A percentile compares a stretch with the other conserved stretches of the same genome.
phyloP scores from a whole-genome alignment of 805 yeast species.

The Starmerella floris region DNA sequence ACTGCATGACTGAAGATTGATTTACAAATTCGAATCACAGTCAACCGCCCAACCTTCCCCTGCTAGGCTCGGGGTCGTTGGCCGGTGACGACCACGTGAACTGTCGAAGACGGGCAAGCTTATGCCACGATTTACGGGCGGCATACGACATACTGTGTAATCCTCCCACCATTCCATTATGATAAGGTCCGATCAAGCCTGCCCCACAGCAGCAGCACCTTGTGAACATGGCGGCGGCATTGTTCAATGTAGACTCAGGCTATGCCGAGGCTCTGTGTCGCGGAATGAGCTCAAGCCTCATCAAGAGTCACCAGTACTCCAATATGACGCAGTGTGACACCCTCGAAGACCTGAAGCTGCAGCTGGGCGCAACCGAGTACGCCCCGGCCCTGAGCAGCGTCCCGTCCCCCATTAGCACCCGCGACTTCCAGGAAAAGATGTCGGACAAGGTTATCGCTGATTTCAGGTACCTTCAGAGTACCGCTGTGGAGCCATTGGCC shows the following conservation, averaged over 20 bases:
- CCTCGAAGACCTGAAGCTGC: constrained; percentile 84
- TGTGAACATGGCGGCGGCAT: constrained; percentile 97
- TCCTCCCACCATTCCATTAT: no score
- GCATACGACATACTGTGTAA: no score
- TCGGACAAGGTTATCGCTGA: constrained; percentile 63
- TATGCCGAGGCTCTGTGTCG: constrained; percentile 89
- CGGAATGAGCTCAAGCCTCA: constrained; percentile 77
- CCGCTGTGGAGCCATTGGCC: constrained; percentile 66
- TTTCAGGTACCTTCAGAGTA: constrained; percentile 72
- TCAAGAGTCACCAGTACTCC: constrained; percentile 67
- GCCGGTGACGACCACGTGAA: no score
- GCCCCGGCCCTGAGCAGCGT: constrained; percentile 78
- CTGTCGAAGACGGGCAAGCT: no score
- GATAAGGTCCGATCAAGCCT: no score
- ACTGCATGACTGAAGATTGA: no score
- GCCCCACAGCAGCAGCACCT: no score
- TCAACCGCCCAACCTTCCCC: no score
- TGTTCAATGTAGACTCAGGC: constrained; percentile 80
- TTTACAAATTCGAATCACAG: no score
- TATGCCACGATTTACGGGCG: no score
- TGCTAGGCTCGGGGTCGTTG: no score
- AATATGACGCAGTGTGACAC: constrained; percentile 93
- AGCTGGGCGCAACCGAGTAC: constrained; percentile 89
- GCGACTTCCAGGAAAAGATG: constrained; percentile 70
- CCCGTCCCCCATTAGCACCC: constrained; percentile 71